Evolutionary conservation across 768 basidiomycete genomes (phyloP).

Genomic region (Phanerochaete sordida): DNA sequence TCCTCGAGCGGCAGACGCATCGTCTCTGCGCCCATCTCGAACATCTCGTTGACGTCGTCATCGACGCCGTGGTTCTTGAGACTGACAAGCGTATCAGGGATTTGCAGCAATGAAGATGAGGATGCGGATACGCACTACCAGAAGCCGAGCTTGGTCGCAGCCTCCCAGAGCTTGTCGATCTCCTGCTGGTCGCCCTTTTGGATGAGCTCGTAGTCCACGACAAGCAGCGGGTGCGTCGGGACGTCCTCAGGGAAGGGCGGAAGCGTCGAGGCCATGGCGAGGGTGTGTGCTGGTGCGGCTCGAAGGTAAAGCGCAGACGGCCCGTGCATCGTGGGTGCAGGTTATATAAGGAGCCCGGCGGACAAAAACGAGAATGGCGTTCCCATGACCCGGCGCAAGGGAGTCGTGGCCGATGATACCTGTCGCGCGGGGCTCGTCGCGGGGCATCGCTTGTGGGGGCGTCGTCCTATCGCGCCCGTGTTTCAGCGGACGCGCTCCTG

Average conservation of each 20-base stretch:
- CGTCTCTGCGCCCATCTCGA: constrained; percentile 39
- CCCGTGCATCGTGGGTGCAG: neutral
- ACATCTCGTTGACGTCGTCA: constrained; percentile 34
- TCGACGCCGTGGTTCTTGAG: constrained; percentile 43
- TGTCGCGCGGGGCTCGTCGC: neutral
- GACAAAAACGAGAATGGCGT: neutral
- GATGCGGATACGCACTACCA: constrained; percentile 44
- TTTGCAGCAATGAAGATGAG: neutral
- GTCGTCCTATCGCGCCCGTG: neutral
- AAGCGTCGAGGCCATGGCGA: constrained; percentile 6
- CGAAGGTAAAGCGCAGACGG: neutral
- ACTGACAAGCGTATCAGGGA: constrained; percentile 18
- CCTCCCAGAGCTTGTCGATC: constrained; percentile 41
- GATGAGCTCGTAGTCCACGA: constrained; percentile 42
- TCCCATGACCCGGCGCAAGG: neutral
- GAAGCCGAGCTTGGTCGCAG: constrained; percentile 47
- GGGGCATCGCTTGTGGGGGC: neutral
- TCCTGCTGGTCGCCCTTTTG: constrained; percentile 33
- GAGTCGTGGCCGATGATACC: neutral
- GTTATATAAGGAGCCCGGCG: neutral
- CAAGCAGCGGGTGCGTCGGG: constrained; percentile 40
- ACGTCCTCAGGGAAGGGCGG: constrained; percentile 39
- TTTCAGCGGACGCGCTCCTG: neutral
- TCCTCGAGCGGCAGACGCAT: constrained; percentile 40
- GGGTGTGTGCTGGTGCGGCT: too few species aligned